Evolutionary conservation across 164 flowering plant species (phyloP), one percentile per base, ranked within the genome.

Genomic region (Liquidambar formosana): DNA sequence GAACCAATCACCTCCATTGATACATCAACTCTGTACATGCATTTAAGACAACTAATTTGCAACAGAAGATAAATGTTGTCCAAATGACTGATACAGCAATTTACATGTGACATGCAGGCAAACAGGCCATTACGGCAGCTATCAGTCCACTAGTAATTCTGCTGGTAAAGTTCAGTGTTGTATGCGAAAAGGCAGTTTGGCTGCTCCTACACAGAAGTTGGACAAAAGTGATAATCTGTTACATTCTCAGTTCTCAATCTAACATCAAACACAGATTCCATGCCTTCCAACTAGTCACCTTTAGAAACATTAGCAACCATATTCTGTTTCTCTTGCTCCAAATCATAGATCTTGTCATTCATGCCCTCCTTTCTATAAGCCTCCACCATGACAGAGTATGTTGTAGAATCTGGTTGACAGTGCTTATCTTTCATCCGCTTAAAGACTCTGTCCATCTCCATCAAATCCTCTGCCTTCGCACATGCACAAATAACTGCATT

Each of bases 391-490:
- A 88, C 71, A 25, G 81, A 66, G 72, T 76, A 93, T 25, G 97
- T 95, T 10, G 71, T 71, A 11, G 77, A 68, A 77, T 93, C 80
- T 4, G 92, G 84, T 21, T 41, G 75, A 59, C 88, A 84, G 2
- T 79, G 81, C 75, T 83, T 85, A 16, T 86, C 92, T 72, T 86
- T 95, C 99, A 95, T 93, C 56, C 88, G 75, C 57, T 71, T 75
- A 63, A 76, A 95, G 43, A 93, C 96, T 70, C 95, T 89, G 71
- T 90, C 98, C 97, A 91, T 93, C 84, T 95, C 99, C 82, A 91
- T 73, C 79, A 95, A 79, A 80, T 95, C 97, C 48, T 89, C 88
- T 1, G 96, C 93, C 84, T 84, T 93, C 6, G 93, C 89, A 78
- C 99, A 91, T 11, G 99, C 99, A 69, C 80, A 83, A 58, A 93